Evolutionary conservation across 2,329 filamentous ascomycete species (phyloP).

Genomic region (Aspergillus fijiensis): DNA sequence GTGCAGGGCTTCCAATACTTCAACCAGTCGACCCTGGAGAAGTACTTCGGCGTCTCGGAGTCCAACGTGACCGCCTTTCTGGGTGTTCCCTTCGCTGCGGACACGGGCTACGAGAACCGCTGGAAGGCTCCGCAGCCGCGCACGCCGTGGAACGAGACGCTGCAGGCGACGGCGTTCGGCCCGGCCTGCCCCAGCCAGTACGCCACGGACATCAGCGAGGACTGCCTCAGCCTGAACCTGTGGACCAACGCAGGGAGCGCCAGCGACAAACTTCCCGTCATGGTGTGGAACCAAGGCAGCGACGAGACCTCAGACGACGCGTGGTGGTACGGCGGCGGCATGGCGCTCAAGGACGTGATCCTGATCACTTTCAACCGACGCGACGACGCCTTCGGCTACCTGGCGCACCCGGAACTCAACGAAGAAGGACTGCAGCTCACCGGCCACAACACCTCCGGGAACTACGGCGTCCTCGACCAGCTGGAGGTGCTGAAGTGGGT

Average conservation of each 20-base stretch:
- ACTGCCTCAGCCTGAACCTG: conserved; percentile 35
- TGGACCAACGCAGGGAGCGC: conserved; percentile 27
- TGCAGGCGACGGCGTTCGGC: conserved; percentile 23
- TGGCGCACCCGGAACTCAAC: conserved; percentile 25
- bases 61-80: conserved; percentile 26
- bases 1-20: conserved; percentile 4
- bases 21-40: conserved; percentile 19
- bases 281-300: conserved; percentile 32
- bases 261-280: conserved; percentile 27
- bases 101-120: conserved; percentile 28
- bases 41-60: conserved; percentile 20
- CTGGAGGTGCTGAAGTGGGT: conserved; percentile 58
- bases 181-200: conserved; percentile 22
- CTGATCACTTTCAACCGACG: conserved; percentile 31
- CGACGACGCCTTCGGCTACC: conserved; percentile 29
- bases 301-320: conserved; percentile 27
- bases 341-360: conserved; percentile 31
- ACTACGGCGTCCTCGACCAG: conserved; percentile 51
- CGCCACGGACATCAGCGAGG: conserved; percentile 21
- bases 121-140: conserved; percentile 28
- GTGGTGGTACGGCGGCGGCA: conserved; percentile 30
- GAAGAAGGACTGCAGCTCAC: conserved; percentile 13
- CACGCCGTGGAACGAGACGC: conserved; percentile 22
- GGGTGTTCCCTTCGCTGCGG: conserved; percentile 28
- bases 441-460: conserved; percentile 27